Evolutionary conservation across 1,284 basidiomycete genomes (phyloP).

Genomic region (Limonomyces culmigenus): DNA sequence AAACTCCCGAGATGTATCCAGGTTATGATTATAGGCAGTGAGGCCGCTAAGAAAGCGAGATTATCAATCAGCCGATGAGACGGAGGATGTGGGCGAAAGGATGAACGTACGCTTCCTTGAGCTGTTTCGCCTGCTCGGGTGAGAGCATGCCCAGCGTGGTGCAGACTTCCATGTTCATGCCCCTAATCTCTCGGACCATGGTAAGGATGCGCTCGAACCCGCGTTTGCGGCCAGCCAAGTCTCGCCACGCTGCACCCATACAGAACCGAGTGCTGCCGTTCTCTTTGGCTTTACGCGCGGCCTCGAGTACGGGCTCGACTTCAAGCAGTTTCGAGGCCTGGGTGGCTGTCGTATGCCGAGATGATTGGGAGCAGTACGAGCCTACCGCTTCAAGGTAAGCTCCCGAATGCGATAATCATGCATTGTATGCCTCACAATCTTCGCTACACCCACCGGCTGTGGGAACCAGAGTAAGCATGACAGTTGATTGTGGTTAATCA

Average conservation of each 20-base stretch:
- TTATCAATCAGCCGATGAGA: slow-evolving; percentile 1
- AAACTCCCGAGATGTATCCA: slow-evolving; percentile 95
- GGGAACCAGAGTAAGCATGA: slow-evolving; percentile 4
- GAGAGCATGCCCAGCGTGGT: slow-evolving; percentile 96
- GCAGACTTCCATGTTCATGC: slow-evolving; percentile 95
- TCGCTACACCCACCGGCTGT: slow-evolving; percentile 88
- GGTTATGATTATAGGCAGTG: slow-evolving; percentile 97
- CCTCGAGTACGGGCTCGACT: slow-evolving; percentile 82
- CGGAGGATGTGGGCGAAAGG: slow-evolving; percentile 4
- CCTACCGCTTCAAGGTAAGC: slow-evolving; percentile 22
- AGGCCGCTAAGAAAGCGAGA: slow-evolving; percentile 40
- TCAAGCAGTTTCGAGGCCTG: slow-evolving; percentile 83
- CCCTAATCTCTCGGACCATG: slow-evolving; percentile 83
- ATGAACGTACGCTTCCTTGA: slow-evolving; percentile 75
- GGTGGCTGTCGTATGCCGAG: slow-evolving; percentile 78
- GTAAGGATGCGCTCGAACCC: slow-evolving; percentile 89
- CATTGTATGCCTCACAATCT: slow-evolving; percentile 85
- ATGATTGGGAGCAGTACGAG: slow-evolving; percentile 97
- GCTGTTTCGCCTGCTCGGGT: slow-evolving; percentile 80
- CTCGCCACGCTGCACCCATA: slow-evolving; percentile 99
- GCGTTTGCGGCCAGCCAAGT: slow-evolving; percentile 83
- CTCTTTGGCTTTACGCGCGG: slow-evolving; percentile 82
- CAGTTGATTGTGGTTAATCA: neutral
- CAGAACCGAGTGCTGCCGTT: slow-evolving; percentile 97
- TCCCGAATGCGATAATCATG: neutral